Conservation (phyloP, 805 yeast species). For the Teunomyces aglyptinius region DNA sequence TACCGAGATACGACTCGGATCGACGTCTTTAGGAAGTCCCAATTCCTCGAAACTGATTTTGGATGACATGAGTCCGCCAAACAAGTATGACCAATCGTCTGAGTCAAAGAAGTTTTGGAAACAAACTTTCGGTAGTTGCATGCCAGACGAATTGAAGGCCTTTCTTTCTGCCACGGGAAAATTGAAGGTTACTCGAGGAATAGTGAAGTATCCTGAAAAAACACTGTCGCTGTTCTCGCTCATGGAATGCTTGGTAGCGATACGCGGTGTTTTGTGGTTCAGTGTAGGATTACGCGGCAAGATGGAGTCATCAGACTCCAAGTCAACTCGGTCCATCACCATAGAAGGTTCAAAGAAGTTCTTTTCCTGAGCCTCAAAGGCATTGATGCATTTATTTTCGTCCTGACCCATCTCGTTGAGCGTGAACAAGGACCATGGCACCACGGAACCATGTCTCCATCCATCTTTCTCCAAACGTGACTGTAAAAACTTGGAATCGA, state of each 20-base stretch:
- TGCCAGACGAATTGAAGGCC: slow-evolving; percentile 6
- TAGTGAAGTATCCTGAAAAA: slow-evolving; percentile 26
- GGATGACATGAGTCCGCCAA: slow-evolving; percentile 34
- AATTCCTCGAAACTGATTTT: slow-evolving; percentile 19
- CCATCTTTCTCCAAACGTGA: neutral
- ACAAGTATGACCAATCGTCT: slow-evolving; percentile 30
- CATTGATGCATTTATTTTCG: slow-evolving; percentile 12
- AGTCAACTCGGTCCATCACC: slow-evolving; percentile 20
- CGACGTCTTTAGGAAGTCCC: slow-evolving; percentile 33
- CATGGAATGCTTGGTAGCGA: slow-evolving; percentile 1
- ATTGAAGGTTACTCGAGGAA: slow-evolving; percentile 25
- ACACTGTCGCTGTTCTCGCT: slow-evolving; percentile 11
- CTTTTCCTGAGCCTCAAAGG: slow-evolving; percentile 12
- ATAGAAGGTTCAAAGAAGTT: slow-evolving; percentile 21
- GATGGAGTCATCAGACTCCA: neutral
- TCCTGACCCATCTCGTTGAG: slow-evolving; percentile 12
- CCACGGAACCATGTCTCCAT: slow-evolving; percentile 30
- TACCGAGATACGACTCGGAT: slow-evolving; percentile 31
- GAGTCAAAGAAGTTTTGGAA: slow-evolving; percentile 34
- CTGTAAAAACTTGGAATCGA: neutral
- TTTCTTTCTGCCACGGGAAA: slow-evolving; percentile 13
- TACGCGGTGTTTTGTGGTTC: neutral
- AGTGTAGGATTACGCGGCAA: neutral
- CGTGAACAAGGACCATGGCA: slow-evolving; percentile 27
- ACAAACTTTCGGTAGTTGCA: slow-evolving; percentile 20